Evolutionary conservation across 345 rosid species (phyloP), one percentile per base, ranked within the genome.

Genomic region (Viola odorata): DNA sequence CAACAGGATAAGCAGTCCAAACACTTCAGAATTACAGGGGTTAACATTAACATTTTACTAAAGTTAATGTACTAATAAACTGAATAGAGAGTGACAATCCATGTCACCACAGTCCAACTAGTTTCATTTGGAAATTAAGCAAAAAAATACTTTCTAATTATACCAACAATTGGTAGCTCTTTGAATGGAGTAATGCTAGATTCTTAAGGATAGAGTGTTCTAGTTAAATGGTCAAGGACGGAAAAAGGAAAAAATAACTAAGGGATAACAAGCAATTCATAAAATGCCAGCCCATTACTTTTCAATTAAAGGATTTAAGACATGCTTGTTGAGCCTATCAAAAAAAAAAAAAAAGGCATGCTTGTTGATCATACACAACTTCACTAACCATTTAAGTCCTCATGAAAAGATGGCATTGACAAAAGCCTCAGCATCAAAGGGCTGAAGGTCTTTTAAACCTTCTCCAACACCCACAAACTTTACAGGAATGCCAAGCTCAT

Each of bases 381-480:
- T 23, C 32, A 23, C 32, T 23, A 23, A 23, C 45, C 11, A 42
- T 47, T 47, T 47, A 9, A 9, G 50, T 7, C 16, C 69, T 85
- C 80, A 85, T 11, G 95, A 80, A 69, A 90, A 90, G 65, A 94
- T 83, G 67, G 96, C 98, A 61, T 88, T 64, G 23, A 91, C 91
- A 64, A 90, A 90, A 32, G 86, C 82, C 70, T 86, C 91, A 0
- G 96, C 87, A 58, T 90, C 97, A 64, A 90, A 94, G 52, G 97
- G 97, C 75, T 90, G 97, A 58, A 94, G 90, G 77, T 87, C 97
- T 78, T 90, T 95, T 51, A 90, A 68, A 53, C 91, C 80, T 86
- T 89, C 99, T 47, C 96, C 96, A 45, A 94, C 91, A 56, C 99
- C 99, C 3, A 94, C 83, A 69, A 94, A 94, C 82, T 94, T 86